phyloP scores from a whole-genome alignment of 352 stramenopile genomes.

The Globisporangium takayamanum region DNA sequence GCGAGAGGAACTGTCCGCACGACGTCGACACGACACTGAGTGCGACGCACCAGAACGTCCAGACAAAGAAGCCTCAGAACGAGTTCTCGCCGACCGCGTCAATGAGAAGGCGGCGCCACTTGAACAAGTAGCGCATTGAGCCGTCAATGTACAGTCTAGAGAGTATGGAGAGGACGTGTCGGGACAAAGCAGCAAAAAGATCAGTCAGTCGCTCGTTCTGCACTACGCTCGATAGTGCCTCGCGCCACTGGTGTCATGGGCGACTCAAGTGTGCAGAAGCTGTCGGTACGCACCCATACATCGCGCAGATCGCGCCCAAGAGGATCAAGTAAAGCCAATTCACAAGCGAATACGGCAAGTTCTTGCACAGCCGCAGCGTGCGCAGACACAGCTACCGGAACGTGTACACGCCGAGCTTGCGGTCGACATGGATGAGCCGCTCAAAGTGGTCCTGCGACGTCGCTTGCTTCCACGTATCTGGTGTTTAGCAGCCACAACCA shows the following conservation, averaged over 20 bases:
- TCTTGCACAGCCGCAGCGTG: conserved; percentile 60
- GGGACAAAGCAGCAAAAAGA: background rate
- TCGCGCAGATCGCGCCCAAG: conserved; percentile 44
- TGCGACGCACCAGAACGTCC: conserved; percentile 54
- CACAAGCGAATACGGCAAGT: conserved; percentile 74
- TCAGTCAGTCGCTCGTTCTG: no score
- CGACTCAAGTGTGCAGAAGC: background rate
- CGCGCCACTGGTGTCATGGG: background rate
- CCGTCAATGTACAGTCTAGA: conserved; percentile 54
- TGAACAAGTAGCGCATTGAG: conserved; percentile 64
- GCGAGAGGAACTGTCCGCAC: conserved; percentile 54
- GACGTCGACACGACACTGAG: conserved; percentile 48
- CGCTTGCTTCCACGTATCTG: conserved; percentile 68
- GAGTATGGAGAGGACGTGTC: background rate
- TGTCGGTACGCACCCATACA: conserved; percentile 44
- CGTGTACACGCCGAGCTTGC: conserved; percentile 37
- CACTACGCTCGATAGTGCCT: no score
- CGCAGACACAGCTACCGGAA: conserved; percentile 50
- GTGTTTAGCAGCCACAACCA: background rate
- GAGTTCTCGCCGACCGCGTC: conserved; percentile 53
- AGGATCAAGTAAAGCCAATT: conserved; percentile 75
- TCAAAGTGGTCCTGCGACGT: conserved; percentile 65
- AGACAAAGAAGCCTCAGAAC: conserved; percentile 52
- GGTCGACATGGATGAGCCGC: conserved; percentile 42
- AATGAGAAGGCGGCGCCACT: conserved; percentile 45